A percentile compares a stretch with the other conserved stretches of the same genome.
phyloP scores from a whole-genome alignment of 371 early-diverging fungal genomes.

The Umbelopsis sp. region DNA sequence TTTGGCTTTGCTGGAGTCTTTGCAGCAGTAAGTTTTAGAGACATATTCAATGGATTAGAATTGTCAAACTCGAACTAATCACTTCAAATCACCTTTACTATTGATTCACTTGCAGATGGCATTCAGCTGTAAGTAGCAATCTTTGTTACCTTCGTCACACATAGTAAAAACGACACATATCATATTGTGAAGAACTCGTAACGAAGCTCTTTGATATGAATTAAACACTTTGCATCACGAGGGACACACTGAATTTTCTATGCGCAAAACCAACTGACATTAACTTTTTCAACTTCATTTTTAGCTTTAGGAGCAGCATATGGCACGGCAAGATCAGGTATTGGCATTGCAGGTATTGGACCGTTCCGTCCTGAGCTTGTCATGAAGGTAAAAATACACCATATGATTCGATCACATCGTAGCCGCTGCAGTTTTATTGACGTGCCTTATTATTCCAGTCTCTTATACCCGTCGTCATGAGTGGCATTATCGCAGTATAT shows the following conservation, averaged over 20 bases:
- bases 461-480: constrained; percentile 75
- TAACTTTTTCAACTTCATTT: too few relatives aligned
- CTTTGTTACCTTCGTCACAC: neutral
- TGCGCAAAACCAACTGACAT: too few relatives aligned
- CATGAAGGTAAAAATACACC: constrained; percentile 59
- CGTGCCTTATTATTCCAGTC: neutral
- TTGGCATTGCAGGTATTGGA: constrained; percentile 89
- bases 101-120: constrained; percentile 33
- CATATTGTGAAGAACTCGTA: too few relatives aligned
- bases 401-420: neutral
- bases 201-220: too few relatives aligned
- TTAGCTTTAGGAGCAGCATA: constrained; percentile 91
- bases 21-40: constrained; percentile 36
- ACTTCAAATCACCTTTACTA: neutral
- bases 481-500: constrained; percentile 93
- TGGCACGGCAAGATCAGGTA: constrained; percentile 91
- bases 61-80: neutral
- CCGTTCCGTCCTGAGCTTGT: constrained; percentile 87
- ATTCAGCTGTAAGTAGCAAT: constrained; percentile 41
- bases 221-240: too few relatives aligned
- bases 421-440: neutral
- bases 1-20: constrained; percentile 57
- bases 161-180: too few relatives aligned
- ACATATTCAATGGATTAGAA: neutral
- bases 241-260: too few relatives aligned